Base-by-base conservation (phyloP, 2,329 filamentous ascomycete species). In the Aspergillus bombycis region DNA sequence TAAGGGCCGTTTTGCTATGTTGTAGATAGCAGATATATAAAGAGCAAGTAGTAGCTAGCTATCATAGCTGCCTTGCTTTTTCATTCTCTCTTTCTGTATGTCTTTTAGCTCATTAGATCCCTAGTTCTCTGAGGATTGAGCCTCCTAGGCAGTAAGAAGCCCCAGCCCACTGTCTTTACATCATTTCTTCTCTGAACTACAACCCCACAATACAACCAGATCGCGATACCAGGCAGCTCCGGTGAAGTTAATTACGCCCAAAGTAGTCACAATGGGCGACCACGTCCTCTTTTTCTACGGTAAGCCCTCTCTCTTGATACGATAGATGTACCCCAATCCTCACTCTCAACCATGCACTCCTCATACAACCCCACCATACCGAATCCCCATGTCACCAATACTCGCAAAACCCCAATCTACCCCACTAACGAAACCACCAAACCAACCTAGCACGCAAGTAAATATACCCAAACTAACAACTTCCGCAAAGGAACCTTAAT, bases 231-330 rank as follows among this genome's bases (percentile, higher is more conserved):
- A 46, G 38, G 16, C 19, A 45, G 53, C 53, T 46, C 38, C 41
- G 16, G 53, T 14, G 4, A 46, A 30, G 14, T 34, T 9, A 45
- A 45, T n/a, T n/a, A 9, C 14, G 2, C 5, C 34, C 55, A n/a
- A 36, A 23, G 56, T 61, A 70, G 48, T 28, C 58, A 63, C 54
- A 59, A 83, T 83, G 80, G 80, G 77, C 26, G 78, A 83, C 55
- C 81, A 83, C 71, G 81, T 81, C 21, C 84, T 86, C 68, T 89
- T 90, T 80, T 89, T 89, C 83, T 90, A 90, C 74, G 88, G 86
- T 84, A 77, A 30, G 28, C 34, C 28, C 14, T 30, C 26, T 11
- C 19, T n/a, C 14, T 28, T 50, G n/a, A 26, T n/a, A 23, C 34
- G 11, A 23, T 55, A 55, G 10, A 8, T n/a, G 19, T 26, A 26